A percentile compares a stretch with the other conserved stretches of the same genome.
phyloP scores from a whole-genome alignment of 192 early-diverging fungal genomes.

The Coemansia sp. region DNA sequence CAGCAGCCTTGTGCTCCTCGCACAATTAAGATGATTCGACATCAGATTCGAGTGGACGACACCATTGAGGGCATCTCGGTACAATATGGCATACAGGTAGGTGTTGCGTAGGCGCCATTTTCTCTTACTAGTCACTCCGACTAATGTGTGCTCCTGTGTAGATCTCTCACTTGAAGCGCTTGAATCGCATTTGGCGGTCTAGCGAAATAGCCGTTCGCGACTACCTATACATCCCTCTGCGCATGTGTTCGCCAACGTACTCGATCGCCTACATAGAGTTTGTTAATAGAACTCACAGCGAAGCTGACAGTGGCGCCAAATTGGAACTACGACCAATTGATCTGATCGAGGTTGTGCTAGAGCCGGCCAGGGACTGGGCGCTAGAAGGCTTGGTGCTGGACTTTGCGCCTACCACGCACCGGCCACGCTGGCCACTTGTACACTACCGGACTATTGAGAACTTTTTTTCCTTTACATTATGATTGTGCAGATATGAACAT shows the following conservation, averaged over 20 bases:
- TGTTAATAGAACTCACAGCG: slow-evolving; percentile 12
- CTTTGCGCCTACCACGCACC: background rate
- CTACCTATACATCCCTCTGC: slow-evolving; percentile 43
- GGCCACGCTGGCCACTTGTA: slow-evolving; percentile 29
- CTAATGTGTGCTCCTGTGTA: slow-evolving; percentile 7
- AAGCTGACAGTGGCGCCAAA: background rate
- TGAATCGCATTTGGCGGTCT: slow-evolving; percentile 48
- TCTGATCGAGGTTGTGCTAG: slow-evolving; percentile 36
- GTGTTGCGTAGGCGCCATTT: slow-evolving; percentile 8
- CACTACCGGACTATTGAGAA: slow-evolving; percentile 34
- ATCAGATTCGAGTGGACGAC: slow-evolving; percentile 16
- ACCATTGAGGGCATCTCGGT: slow-evolving; percentile 41
- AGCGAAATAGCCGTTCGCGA: slow-evolving; percentile 38
- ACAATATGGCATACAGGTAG: slow-evolving; percentile 37
- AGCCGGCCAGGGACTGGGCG: background rate
- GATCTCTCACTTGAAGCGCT: slow-evolving; percentile 42
- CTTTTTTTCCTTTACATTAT: slow-evolving; percentile 35
- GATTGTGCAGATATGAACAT: background rate
- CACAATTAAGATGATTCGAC: slow-evolving; percentile 45
- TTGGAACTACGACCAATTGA: slow-evolving; percentile 11
- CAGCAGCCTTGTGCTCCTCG: slow-evolving; percentile 6
- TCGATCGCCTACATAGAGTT: slow-evolving; percentile 28
- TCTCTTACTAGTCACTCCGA: background rate
- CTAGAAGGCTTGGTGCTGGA: background rate
- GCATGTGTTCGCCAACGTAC: slow-evolving; percentile 35